Evolutionary conservation across 1,284 basidiomycete genomes (phyloP).

Genomic region (Microbotryum violaceum): DNA sequence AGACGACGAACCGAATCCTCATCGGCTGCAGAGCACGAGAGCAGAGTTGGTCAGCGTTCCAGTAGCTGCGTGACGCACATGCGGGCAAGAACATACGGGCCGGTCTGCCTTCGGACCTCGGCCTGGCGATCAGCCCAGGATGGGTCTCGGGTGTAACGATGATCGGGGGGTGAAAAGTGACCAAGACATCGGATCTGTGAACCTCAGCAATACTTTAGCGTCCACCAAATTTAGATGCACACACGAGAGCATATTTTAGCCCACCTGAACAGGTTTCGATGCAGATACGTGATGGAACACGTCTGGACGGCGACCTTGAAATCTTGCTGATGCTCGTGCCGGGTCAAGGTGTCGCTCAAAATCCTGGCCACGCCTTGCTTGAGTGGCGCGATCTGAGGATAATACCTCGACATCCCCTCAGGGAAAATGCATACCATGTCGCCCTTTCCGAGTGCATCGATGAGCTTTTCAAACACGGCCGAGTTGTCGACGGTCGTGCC

Average conservation of each 20-base stretch:
- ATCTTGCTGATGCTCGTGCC: conserved; percentile 51
- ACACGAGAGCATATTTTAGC: conserved; percentile 33
- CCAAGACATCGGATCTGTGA: conserved; percentile 58
- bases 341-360: conserved; percentile 65
- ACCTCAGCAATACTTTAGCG: too few species aligned
- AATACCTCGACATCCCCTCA: conserved; percentile 72
- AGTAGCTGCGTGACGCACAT: neutral
- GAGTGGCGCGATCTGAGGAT: conserved; percentile 69
- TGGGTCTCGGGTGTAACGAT: conserved; percentile 26
- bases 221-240: too few species aligned
- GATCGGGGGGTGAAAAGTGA: conserved; percentile 70
- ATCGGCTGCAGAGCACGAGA: neutral
- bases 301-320: conserved; percentile 66
- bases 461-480: conserved; percentile 57
- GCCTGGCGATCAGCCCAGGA: conserved; percentile 14
- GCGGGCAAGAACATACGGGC: neutral
- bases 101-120: neutral
- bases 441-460: conserved; percentile 64
- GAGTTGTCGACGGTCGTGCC: conserved; percentile 56
- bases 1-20: conserved; percentile 51
- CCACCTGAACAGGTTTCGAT: conserved; percentile 62
- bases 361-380: conserved; percentile 78
- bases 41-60: neutral
- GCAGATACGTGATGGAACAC: conserved; percentile 65
- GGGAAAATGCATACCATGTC: conserved; percentile 75